phyloP scores from a whole-genome alignment of 139 green algal genomes.

The Medakamo hakoo region DNA sequence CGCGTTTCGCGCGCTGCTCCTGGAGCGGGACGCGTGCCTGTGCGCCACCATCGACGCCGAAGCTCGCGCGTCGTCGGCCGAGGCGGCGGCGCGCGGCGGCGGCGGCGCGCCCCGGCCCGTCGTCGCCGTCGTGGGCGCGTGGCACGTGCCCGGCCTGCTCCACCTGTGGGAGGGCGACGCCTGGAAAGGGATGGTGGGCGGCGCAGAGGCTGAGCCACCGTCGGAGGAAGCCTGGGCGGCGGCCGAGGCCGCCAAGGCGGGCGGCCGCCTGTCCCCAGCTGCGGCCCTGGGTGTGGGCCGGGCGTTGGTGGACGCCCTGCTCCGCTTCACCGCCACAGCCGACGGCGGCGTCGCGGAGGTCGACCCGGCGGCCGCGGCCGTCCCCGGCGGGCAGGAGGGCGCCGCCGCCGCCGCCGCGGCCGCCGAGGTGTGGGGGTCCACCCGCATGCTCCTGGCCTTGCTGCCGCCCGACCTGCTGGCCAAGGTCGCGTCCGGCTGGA shows the following conservation, averaged over 20 bases:
- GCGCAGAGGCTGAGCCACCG: no score
- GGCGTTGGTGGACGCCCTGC: no score
- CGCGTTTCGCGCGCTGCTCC: background rate
- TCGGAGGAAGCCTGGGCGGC: no score
- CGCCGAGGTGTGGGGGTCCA: background rate
- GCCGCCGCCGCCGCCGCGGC: no score
- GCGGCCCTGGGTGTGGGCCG: no score
- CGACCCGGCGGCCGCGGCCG: no score
- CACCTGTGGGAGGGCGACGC: constrained; percentile 5
- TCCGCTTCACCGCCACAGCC: no score
- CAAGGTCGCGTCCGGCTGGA: background rate
- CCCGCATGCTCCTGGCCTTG: background rate
- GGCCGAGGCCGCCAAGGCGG: no score
- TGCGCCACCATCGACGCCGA: background rate
- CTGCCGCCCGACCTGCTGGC: background rate
- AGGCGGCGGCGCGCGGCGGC: background rate
- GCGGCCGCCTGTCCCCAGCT: no score
- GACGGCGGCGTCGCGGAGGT: no score
- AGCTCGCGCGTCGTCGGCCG: no score
- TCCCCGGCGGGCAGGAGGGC: background rate
- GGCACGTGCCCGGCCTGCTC: constrained; percentile 15
- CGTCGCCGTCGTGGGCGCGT: constrained; percentile 18
- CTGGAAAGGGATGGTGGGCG: no score
- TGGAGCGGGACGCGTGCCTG: background rate
- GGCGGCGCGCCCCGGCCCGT: background rate